Base-by-base conservation (phyloP, 1,284 basidiomycete genomes). In the Ceratobasidium sp. region DNA sequence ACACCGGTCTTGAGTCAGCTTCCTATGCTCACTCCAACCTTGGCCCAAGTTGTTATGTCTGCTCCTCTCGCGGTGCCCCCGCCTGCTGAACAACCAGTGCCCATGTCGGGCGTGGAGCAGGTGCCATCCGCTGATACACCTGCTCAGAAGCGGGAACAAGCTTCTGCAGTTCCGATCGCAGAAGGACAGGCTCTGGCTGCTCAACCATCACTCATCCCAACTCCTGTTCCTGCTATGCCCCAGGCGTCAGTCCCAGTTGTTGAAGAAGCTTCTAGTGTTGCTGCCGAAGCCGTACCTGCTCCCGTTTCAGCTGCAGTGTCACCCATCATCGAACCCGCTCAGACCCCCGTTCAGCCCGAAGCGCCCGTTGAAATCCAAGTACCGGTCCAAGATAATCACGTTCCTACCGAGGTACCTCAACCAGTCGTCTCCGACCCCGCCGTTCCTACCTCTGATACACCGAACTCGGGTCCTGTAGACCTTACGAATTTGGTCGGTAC, bases 1-100 rank as follows among this genome's bases (percentile, higher is more conserved):
- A 65, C 62, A 9, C 62, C 62, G 16, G 62, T 65, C 21, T 34
- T 65, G 10, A 30, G 46, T 6, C 62, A 65, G 21, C 34, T 65
- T 26, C 62, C 62, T 10, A n/a, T 53, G 12, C 32, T 65, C 16
- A 36, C 45, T 14, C 53, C 53, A 32, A 36, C 12, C 34, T n/a
- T 57, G 9, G 50, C 18, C 14, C 34, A 34, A 36, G 53, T 18
- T 2, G 53, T 57, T 6, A 36, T 34, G 28, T 34, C 34, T 32
- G 53, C 53, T 57, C 30, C 30, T 3, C 30, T 34, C 30, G 10
- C 53, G 14, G 53, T 26, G 10, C 23, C 28, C 6, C 60, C 60
- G 30, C 46, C 32, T 26, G 32, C 9, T 21, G 60, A 62, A 18
- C 60, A 62, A 26, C 16, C 26, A 21, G 14, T n/a, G 14, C 43